Evolutionary conservation across 179 eudicot species (phyloP).

Genomic region (Beta lomatogona): DNA sequence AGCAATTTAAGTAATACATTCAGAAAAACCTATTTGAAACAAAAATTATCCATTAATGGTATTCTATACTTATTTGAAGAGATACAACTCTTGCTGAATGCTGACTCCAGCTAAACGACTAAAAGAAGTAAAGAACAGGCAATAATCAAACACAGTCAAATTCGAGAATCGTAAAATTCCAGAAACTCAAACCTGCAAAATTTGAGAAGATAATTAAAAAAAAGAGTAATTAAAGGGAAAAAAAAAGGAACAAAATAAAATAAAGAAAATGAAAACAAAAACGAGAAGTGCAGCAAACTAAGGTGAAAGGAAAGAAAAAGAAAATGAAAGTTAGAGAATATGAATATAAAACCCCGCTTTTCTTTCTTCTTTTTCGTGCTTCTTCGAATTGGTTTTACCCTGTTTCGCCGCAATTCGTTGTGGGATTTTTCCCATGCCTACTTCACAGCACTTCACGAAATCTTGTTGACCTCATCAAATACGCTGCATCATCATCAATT

Average conservation of each 20-base stretch:
- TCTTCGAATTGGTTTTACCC: no score
- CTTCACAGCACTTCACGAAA: no score
- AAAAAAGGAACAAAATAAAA: neutral
- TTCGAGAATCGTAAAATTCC: neutral
- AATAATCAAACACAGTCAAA: neutral
- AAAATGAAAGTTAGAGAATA: no score
- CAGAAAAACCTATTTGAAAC: neutral
- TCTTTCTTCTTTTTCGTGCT: no score
- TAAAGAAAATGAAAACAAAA: slow-evolving; percentile 14
- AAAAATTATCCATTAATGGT: neutral
- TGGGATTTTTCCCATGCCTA: no score
- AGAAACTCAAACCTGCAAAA: neutral
- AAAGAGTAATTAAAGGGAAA: no score
- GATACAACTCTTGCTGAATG: neutral
- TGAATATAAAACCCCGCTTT: no score
- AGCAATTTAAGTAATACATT: neutral
- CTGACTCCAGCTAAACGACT: neutral
- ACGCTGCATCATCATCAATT: no score
- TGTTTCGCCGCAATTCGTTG: no score
- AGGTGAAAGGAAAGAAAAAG: no score
- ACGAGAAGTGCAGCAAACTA: slow-evolving; percentile 93
- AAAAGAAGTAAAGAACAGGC: neutral
- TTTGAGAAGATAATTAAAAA: neutral
- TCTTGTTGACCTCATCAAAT: no score
- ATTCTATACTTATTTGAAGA: neutral